These are phyloP conservation scores for Pezizomycotina sp. DNA, from an alignment of 2,329 filamentous ascomycete genomes.

Conservation along the genomic window DNA sequence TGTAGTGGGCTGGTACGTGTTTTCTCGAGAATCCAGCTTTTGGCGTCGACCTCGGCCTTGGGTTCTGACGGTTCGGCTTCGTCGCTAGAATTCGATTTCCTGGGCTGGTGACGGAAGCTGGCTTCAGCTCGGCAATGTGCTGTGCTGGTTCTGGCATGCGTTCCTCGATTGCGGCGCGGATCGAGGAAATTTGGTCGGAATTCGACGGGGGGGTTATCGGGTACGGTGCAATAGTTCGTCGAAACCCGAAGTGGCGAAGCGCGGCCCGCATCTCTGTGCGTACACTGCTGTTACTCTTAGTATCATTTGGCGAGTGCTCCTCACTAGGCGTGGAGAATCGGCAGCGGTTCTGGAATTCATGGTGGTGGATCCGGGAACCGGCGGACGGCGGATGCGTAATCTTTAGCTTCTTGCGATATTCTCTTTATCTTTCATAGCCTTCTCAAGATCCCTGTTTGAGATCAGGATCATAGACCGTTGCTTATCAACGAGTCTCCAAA, in stretches of 20 bases:
- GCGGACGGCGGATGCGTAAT: slow-evolving; percentile 40
- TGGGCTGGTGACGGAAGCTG: slow-evolving; percentile 9
- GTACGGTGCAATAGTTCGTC: slow-evolving; percentile 14
- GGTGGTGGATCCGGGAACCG: slow-evolving; percentile 25
- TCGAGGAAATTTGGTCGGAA: slow-evolving; percentile 1
- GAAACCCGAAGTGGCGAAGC: slow-evolving; percentile 11
- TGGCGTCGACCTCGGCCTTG: slow-evolving; percentile 7
- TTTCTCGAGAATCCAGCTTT: slow-evolving; percentile 36
- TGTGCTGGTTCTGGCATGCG: slow-evolving; percentile 17
- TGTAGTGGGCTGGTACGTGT: slow-evolving; percentile 21
- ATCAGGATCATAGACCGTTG: slow-evolving; percentile 86
- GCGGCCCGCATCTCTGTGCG: slow-evolving; percentile 13
- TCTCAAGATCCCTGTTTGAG: slow-evolving; percentile 84
- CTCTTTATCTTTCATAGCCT: slow-evolving; percentile 83
- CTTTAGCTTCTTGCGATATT: slow-evolving; percentile 77
- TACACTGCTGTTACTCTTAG: slow-evolving; percentile 8
- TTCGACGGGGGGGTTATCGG: slow-evolving; percentile 8
- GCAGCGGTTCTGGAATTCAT: slow-evolving; percentile 18
- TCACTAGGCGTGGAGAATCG: slow-evolving; percentile 26
- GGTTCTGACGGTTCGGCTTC: slow-evolving; percentile 10
- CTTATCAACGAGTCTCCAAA: slow-evolving; percentile 94
- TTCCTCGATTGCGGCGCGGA: slow-evolving; percentile 1
- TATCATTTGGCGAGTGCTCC: slow-evolving; percentile 19
- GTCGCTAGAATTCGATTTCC: slow-evolving; percentile 12
- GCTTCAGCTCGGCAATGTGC: slow-evolving; percentile 11